Conservation (phyloP, 805 yeast genomes). For the Wickerhamiella galacta region DNA sequence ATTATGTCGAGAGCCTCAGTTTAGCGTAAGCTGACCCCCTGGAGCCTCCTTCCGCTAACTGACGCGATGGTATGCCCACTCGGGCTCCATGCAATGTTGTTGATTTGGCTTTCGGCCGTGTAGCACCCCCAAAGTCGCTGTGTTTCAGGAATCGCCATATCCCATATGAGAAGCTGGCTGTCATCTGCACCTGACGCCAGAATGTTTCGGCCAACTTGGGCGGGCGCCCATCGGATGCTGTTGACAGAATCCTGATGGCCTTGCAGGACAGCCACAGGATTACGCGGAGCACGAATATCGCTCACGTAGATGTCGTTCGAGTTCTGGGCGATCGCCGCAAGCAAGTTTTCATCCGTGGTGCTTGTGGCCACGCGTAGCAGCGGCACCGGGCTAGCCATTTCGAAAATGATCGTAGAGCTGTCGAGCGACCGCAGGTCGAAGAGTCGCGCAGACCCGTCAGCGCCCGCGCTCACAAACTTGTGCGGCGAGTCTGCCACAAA, state of each 20-base stretch:
- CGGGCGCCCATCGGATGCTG: conserved; percentile 72
- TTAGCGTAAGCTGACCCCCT: conserved; percentile 29
- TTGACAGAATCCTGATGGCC: conserved; percentile 59
- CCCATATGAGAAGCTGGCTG: conserved; percentile 48
- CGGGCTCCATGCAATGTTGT: conserved; percentile 57
- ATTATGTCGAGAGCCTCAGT: neutral
- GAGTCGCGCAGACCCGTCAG: conserved; percentile 86
- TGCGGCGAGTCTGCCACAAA: conserved; percentile 59
- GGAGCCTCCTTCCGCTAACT: conserved; percentile 51
- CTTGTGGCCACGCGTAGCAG: conserved; percentile 62
- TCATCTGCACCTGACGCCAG: conserved; percentile 58
- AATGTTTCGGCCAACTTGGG: conserved; percentile 28
- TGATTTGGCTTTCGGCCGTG: conserved; percentile 53
- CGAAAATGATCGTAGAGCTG: conserved; percentile 88
- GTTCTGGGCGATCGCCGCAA: conserved; percentile 68
- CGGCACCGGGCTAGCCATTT: conserved; percentile 45
- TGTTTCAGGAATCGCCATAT: conserved; percentile 33
- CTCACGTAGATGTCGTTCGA: conserved; percentile 49
- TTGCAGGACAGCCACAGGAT: conserved; percentile 52
- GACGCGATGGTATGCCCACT: conserved; percentile 72
- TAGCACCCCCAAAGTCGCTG: conserved; percentile 29
- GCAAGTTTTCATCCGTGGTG: conserved; percentile 60
- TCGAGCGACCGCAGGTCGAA: conserved; percentile 81
- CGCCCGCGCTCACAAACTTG: conserved; percentile 82
- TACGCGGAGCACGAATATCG: conserved; percentile 78